A percentile compares a stretch with the other conserved stretches of the same genome.
These are phyloP conservation scores for Kodamaea alishanica DNA, from an alignment of 1,139 yeast genomes.

Conservation along the genomic window DNA sequence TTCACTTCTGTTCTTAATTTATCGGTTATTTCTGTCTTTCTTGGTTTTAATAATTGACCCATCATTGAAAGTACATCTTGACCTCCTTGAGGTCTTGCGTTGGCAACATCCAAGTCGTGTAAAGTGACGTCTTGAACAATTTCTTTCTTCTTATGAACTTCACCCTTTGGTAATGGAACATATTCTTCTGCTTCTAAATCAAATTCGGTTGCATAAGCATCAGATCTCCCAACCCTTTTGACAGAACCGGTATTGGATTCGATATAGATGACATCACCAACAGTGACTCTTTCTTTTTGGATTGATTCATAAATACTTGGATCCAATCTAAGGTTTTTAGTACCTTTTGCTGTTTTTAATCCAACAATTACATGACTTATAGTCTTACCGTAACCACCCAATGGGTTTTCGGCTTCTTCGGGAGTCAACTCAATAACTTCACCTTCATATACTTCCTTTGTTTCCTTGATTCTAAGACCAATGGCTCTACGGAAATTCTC, in stretches of 20 bases:
- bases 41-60: constrained; percentile 96
- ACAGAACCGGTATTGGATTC: constrained; percentile 98
- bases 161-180: constrained; percentile 98
- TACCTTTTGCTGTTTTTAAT: constrained; percentile 91
- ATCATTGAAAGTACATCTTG: constrained; percentile 97
- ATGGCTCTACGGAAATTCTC: constrained; percentile 96
- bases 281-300: constrained; percentile 89
- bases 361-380: constrained; percentile 93
- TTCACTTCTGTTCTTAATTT: constrained; percentile 90
- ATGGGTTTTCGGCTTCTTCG: constrained; percentile 94
- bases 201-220: constrained; percentile 96
- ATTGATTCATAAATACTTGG: constrained; percentile 95
- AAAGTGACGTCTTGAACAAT: constrained; percentile 96
- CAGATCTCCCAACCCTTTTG: constrained; percentile 95
- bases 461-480: constrained; percentile 92
- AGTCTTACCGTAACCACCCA: constrained; percentile 97
- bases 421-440: constrained; percentile 96
- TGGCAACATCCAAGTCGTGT: constrained; percentile 94
- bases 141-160: constrained; percentile 97
- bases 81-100: constrained; percentile 97
- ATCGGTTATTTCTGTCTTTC: constrained; percentile 97
- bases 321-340: constrained; percentile 86
- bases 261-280: constrained; percentile 95
- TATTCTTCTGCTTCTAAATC: constrained; percentile 98
- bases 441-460: constrained; percentile 97